phyloP scores from a whole-genome alignment of 495 filamentous ascomycete genomes.

The Oleoguttula mirabilis region DNA sequence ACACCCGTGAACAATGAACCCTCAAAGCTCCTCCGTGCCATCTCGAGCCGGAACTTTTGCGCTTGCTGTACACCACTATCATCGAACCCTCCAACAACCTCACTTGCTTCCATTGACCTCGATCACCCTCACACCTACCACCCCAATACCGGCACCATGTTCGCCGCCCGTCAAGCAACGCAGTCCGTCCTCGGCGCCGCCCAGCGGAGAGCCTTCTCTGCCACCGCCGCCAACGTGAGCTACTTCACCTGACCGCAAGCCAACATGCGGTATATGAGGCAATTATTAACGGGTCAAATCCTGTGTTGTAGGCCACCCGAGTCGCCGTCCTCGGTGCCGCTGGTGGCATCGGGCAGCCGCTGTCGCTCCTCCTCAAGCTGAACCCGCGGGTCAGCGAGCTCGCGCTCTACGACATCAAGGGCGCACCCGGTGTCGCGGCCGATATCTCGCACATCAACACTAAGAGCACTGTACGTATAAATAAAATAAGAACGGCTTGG shows the following conservation, averaged over 20 bases:
- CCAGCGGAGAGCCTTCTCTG: slow-evolving; percentile 90
- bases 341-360: slow-evolving; percentile 95
- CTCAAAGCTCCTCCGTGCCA: no score
- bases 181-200: slow-evolving; percentile 46
- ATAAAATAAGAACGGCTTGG: no score
- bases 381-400: slow-evolving; percentile 88
- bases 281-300: not conserved
- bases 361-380: slow-evolving; percentile 95
- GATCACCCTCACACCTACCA: no score
- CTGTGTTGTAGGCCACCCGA: slow-evolving; percentile 65
- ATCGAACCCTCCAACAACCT: no score
- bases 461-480: slow-evolving; percentile 54
- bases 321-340: slow-evolving; percentile 91
- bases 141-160: no score
- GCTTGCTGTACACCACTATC: no score
- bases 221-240: slow-evolving; percentile 72
- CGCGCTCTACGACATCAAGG: slow-evolving; percentile 92
- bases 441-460: slow-evolving; percentile 98
- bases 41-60: no score
- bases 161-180: slow-evolving; percentile 48
- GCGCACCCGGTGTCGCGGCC: slow-evolving; percentile 91
- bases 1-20: no score
- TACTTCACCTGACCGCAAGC: slow-evolving; percentile 6
- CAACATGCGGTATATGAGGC: slow-evolving; percentile 1
- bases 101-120: no score